Base-by-base conservation (phyloP, 1,284 basidiomycete genomes). In the Cutaneotrichosporon daszewskae region DNA sequence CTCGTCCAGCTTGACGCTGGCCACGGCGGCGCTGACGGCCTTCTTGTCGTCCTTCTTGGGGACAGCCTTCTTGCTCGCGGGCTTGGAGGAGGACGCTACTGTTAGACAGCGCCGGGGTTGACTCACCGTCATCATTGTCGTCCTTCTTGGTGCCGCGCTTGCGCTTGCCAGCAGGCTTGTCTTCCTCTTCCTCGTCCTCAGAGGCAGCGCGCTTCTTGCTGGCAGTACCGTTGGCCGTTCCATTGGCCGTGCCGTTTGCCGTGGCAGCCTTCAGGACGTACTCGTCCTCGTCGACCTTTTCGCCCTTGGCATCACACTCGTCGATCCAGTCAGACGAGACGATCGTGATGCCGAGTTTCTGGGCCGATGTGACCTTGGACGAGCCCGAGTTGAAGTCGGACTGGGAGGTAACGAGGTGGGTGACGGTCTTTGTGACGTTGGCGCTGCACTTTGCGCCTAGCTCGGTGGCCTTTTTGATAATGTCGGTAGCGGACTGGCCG, bases 371-470 rank as follows among this genome's bases (percentile, higher is more conserved):
- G 11, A 41, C 29, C 34, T 37, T 41, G 23, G 44, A 18, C 33
- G 44, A 32, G 16, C 23, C 27, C 11, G 25, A 20, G 13, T 4
- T 17, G 23, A 35, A 33, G 25, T 45, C 37, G 26, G 22, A n/a
- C 19, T 34, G 8, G 13, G 42, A 32, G 20, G 38, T 40, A 22
- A 52, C 40, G 9, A 52, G 38, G 31, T 52, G 50, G 2, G 50
- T 52, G 12, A 48, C 50, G 2, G 45, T 34, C 39, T 38, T 40
- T 19, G 40, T 52, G 43, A 52, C 42, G 32, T 23, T 39, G 18
- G n/a, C 12, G 13, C 35, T 34, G 3, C 26, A 39, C 12, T 20
- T 32, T 3, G 32, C 50, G n/a, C 50, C 50, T 26, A 52, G 50
- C 22, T 32, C 24, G 26, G 34, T 39, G 12, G 28, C 39, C 20